Conservation (phyloP, 75 land plant genomes). For the Pinus albicaulis region DNA sequence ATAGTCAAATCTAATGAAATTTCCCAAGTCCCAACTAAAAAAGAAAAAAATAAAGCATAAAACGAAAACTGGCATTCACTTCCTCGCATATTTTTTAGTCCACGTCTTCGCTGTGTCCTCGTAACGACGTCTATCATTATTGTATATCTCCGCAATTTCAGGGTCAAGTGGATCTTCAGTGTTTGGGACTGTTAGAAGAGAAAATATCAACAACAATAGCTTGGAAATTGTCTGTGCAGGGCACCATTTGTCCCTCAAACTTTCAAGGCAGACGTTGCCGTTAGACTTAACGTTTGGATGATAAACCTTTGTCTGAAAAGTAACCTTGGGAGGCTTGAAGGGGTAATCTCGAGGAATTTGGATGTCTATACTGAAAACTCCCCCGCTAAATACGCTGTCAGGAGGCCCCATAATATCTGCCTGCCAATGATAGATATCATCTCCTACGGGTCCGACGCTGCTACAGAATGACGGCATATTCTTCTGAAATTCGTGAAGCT, state of each 20-base stretch:
- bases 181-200: slow-evolving; percentile 1
- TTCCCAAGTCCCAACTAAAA: no score
- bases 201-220: slow-evolving; percentile 15
- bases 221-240: slow-evolving; percentile 29
- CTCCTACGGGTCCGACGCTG: slow-evolving; percentile 16
- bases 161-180: slow-evolving; percentile 34
- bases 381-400: slow-evolving; percentile 21
- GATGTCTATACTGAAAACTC: slow-evolving; percentile 11
- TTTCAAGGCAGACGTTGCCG: slow-evolving; percentile 32
- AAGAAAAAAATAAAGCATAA: no score
- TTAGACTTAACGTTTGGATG: slow-evolving; percentile 35
- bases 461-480: slow-evolving; percentile 18
- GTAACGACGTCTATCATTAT: slow-evolving; percentile 20
- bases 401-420: slow-evolving; percentile 18
- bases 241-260: slow-evolving; percentile 31
- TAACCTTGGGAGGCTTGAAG: slow-evolving; percentile 7
- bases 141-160: slow-evolving; percentile 28
- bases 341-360: slow-evolving; percentile 19
- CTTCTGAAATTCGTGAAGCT: slow-evolving; percentile 10
- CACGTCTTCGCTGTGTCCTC: slow-evolving; percentile 29
- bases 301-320: slow-evolving; percentile 15
- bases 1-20: no score
- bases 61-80: no score
- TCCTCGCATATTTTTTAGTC: slow-evolving; percentile 25
- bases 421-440: slow-evolving; percentile 17